Evolutionary conservation across 2,329 filamentous ascomycete genomes (phyloP), one percentile per base, ranked within the genome.

Genomic region (Xylariaceae sp.): DNA sequence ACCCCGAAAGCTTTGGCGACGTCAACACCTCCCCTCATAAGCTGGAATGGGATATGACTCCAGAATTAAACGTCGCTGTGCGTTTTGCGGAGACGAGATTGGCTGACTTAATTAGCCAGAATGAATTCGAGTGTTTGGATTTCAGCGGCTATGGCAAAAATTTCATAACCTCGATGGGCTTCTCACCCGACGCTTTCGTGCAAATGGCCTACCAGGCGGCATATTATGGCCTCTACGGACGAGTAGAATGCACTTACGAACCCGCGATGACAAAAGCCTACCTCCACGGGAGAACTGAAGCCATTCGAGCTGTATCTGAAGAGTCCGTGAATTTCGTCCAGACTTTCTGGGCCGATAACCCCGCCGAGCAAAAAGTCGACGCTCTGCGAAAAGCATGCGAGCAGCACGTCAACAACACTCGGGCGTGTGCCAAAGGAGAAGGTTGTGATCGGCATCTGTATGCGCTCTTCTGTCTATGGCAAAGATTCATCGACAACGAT

Each of bases 191-290:
- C 64, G 93, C 93, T 0, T 98, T 95, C 63, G 88, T 98, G 17
- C 93, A 98, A 67, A 97, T 98, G 92, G 93, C 93, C 0, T 96
- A 96, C 71, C 93, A 98, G 66, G 92, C 92, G 4, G 92, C 93
- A 1, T 97, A 98, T 72, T 98, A 96, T 61, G 93, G 93, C 2
- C 77, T 98, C 6, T 98, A 97, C 58, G 93, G 93, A 3, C 83
- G 89, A 4, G 82, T 95, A 1, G 93, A 97, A 66, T 95, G 89
- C 63, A 93, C 91, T 0, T 98, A 98, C 64, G 93, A 98, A 67
- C 93, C 93, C 6, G 92, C 93, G 34, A 97, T 98, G 93, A 98
- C 93, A 41, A 98, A 98, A 67, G 74, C 86, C 48, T 98, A 82
- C 69, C 80, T 94, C 49, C 93, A 97, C 63, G 93, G 93, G 10